Conservation (phyloP, 2,329 filamentous ascomycete genomes). For the Fusarium humuli region DNA sequence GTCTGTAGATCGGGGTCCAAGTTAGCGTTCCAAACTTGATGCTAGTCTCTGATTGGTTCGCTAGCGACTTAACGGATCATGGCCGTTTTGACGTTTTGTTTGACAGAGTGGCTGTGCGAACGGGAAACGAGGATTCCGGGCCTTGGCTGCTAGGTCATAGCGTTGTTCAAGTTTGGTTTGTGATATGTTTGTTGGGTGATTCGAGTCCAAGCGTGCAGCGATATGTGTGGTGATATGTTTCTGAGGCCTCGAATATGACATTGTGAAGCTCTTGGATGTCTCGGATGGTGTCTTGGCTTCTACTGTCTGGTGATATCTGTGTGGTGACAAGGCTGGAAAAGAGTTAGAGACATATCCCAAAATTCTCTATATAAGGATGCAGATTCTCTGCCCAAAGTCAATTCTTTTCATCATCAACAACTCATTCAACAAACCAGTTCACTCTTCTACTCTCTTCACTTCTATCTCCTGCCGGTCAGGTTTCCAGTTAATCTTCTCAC, state of each 20-base stretch:
- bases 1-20: constrained; percentile 2
- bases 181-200: constrained; percentile 3
- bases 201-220: not conserved
- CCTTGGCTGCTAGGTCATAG: constrained; percentile 50
- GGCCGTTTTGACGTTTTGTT: constrained; percentile 15
- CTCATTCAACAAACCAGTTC: not conserved
- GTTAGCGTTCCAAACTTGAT: not conserved
- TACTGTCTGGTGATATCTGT: too few species aligned
- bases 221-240: constrained; percentile 5
- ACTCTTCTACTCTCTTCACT: not conserved
- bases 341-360: not conserved
- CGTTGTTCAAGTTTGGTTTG: constrained; percentile 1
- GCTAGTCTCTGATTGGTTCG: not conserved
- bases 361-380: constrained; percentile 7
- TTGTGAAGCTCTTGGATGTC: constrained; percentile 7
- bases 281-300: constrained; percentile 7
- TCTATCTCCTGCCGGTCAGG: constrained; percentile 19
- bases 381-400: not conserved
- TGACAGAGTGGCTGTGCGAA: constrained; percentile 16
- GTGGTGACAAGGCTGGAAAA: not conserved
- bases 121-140: constrained; percentile 20
- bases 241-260: not conserved
- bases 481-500: not conserved
- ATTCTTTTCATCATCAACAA: constrained; percentile 7
- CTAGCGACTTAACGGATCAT: not conserved